Evolutionary conservation across 805 yeast species (phyloP).

Genomic region (Starmera dryadoides): DNA sequence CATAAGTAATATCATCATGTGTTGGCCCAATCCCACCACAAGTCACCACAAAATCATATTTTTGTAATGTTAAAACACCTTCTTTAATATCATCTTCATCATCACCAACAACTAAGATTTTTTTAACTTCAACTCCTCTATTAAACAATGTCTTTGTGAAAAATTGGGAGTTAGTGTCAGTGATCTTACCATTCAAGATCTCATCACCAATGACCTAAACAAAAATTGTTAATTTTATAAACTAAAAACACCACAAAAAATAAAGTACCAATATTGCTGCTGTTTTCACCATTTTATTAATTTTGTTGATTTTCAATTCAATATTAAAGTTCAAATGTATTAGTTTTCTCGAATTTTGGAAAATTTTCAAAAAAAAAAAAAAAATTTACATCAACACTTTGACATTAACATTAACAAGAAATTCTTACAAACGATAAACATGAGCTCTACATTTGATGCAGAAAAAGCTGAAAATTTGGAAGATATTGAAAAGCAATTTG

Average conservation of each 20-base stretch:
- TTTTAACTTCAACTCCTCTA: slow-evolving; percentile 57
- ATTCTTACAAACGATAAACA: no score
- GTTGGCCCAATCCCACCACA: slow-evolving; percentile 73
- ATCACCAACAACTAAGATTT: slow-evolving; percentile 72
- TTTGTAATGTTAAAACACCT: slow-evolving; percentile 38
- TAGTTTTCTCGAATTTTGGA: no score
- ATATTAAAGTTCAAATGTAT: no score
- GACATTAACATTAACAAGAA: no score
- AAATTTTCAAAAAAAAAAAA: no score
- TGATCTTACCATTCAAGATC: slow-evolving; percentile 77
- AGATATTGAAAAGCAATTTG: slow-evolving; percentile 95
- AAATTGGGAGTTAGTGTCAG: slow-evolving; percentile 67
- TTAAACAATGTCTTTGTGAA: slow-evolving; percentile 68
- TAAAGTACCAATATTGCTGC: no score
- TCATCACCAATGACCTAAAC: slow-evolving; percentile 68
- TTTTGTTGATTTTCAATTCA: no score
- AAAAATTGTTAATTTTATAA: no score
- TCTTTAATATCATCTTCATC: slow-evolving; percentile 56
- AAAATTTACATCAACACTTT: no score
- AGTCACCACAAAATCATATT: slow-evolving; percentile 46
- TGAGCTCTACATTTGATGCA: slow-evolving; percentile 53
- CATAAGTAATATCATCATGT: slow-evolving; percentile 85
- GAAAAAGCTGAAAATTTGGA: slow-evolving; percentile 92
- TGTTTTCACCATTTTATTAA: no score
- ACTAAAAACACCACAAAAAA: no score